Evolutionary conservation across 2,329 filamentous ascomycete species (phyloP), one percentile per base, ranked within the genome.

Genomic region (Colletotrichum sp.): DNA sequence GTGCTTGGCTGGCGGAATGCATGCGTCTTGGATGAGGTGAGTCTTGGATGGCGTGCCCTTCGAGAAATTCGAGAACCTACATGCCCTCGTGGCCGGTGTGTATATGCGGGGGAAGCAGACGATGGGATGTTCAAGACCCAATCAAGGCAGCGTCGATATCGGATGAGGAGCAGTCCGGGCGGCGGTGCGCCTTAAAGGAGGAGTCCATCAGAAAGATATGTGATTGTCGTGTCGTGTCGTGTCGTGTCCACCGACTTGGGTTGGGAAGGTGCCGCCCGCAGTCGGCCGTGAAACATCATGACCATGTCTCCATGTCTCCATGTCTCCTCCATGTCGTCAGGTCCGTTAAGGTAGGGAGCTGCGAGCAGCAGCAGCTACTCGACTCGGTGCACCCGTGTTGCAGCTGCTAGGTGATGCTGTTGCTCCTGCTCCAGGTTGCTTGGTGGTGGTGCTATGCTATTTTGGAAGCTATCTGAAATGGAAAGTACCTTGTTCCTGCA

Each of bases 71-170:
- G 44, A 49, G 44, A 49, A 49, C n/a, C n/a, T 49, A 21, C 44
- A 49, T 49, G n/a, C 44, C 10, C n/a, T 13, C 44, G n/a, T 18
- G 34, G 34, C 34, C 15, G 36, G 1, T 18, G n/a, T 21, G n/a
- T 52, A 13, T 52, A 34, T 76, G 73, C 73, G 73, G 73, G 73
- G 73, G 73, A 69, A 65, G 32, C 10, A 52, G 44, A 52, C 44
- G 44, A 52, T 21, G 44, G 44, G 44, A 73, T 21, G 26, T 39
- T 59, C 57, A 24, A 26, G 65, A 49, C 36, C 73, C 70, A 76
- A 76, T 73, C 59, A 65, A 52, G 44, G 0, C n/a, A 13, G 12
- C 44, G 44, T 52, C n/a, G 44, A 76, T 64, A 65, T 76, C 34
- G 59, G 73, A 76, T 52, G 70, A 73, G 64, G 64, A 49, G 34